Percentiles rank a stretch among this genome's conserved stretches.
phyloP scores from a whole-genome alignment of 2,329 filamentous ascomycete species.

The Paraphaeosphaeria minitans region DNA sequence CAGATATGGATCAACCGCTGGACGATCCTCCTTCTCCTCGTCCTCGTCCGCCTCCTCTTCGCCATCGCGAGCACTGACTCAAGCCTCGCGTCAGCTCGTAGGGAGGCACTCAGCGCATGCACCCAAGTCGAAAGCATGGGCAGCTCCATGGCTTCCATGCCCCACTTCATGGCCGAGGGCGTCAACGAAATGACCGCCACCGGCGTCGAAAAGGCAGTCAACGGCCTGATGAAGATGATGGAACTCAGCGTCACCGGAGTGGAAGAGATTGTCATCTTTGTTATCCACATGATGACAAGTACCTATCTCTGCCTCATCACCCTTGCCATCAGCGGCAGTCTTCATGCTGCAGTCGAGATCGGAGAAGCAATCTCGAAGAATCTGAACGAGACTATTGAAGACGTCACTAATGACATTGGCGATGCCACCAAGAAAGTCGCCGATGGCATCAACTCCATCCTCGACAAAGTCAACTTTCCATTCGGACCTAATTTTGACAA shows the following conservation, averaged over 20 bases:
- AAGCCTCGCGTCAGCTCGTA: conserved; percentile 75
- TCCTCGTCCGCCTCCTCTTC: conserved; percentile 80
- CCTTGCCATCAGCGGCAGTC: conserved; percentile 76
- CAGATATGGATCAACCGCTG: conserved; percentile 98
- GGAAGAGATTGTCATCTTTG: conserved; percentile 86
- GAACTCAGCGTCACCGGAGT: conserved; percentile 80
- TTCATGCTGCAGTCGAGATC: conserved; percentile 70
- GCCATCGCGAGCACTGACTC: conserved; percentile 73
- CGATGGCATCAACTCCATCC: conserved; percentile 46
- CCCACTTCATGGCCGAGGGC: conserved; percentile 87
- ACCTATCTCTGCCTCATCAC: conserved; percentile 92
- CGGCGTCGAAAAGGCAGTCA: conserved; percentile 79
- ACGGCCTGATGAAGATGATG: conserved; percentile 79
- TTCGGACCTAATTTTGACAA: conserved; percentile 48
- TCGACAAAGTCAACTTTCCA: conserved; percentile 49
- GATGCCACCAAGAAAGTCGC: conserved; percentile 42
- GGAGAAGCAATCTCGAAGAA: conserved; percentile 65
- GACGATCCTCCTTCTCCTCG: conserved; percentile 86
- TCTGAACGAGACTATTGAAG: conserved; percentile 67
- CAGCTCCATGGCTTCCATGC: conserved; percentile 97
- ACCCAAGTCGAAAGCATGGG: conserved; percentile 90
- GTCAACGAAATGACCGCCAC: conserved; percentile 84
- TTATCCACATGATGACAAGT: conserved; percentile 87
- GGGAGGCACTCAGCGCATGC: conserved; percentile 85
- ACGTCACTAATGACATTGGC: conserved; percentile 58